These are phyloP conservation scores for Myxozyma nipponensis DNA, from an alignment of 805 yeast genomes.

Conservation along the genomic window DNA sequence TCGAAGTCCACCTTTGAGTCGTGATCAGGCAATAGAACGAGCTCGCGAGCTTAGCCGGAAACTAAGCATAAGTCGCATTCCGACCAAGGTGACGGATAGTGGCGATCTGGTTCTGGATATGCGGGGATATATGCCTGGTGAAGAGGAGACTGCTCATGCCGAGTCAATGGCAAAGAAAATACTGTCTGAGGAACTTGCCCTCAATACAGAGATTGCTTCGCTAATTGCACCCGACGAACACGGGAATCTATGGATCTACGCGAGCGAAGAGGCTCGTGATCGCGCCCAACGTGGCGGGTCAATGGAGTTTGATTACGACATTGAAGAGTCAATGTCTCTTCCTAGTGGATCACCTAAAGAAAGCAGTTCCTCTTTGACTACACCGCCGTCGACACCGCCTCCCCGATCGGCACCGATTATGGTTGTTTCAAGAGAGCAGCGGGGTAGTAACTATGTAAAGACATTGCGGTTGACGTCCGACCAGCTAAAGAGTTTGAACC, in stretches of 20 bases:
- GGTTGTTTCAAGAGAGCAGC: conserved; percentile 20
- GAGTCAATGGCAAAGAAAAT: conserved; percentile 72
- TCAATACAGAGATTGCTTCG: conserved; percentile 34
- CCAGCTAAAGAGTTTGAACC: conserved; percentile 68
- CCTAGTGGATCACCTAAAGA: conserved; percentile 1
- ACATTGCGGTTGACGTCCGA: conserved; percentile 89
- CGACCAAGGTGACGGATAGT: conserved; percentile 78
- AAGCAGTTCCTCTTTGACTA: conserved; percentile 7
- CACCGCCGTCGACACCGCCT: conserved; percentile 18
- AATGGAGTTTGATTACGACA: conserved; percentile 28
- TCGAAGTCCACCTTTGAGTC: conserved; percentile 30
- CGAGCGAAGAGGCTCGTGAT: conserved; percentile 29
- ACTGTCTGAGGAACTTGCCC: conserved; percentile 65
- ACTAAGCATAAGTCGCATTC: conserved; percentile 55
- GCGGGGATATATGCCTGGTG: conserved; percentile 92
- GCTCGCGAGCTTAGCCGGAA: conserved; percentile 62
- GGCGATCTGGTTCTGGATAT: conserved; percentile 90
- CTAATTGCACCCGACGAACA: conserved; percentile 35
- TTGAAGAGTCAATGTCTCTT: conserved; percentile 20
- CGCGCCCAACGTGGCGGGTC: conserved; percentile 21
- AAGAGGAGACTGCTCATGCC: conserved; percentile 67
- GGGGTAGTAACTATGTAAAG: conserved; percentile 54
- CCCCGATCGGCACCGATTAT: not conserved
- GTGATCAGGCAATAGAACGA: conserved; percentile 50
- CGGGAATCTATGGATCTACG: conserved; percentile 37